These are phyloP conservation scores for Tetrastigma voinierianum DNA, from an alignment of 164 flowering plant species.

Conservation along the genomic window DNA sequence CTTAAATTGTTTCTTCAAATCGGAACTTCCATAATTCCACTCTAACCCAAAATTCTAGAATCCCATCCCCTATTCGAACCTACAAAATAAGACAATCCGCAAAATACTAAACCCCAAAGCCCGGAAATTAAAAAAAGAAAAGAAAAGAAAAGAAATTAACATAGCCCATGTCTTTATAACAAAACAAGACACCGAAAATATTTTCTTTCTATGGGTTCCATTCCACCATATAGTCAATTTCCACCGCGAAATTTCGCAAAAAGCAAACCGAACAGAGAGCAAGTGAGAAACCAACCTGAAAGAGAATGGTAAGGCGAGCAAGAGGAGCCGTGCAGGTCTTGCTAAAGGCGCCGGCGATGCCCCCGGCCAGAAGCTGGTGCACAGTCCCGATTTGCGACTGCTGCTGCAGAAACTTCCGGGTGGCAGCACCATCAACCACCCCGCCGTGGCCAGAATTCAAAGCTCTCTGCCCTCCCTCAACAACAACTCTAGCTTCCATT, in stretches of 20 bases:
- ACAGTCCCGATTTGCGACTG: conserved; percentile 62
- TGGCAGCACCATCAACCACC: conserved; percentile 36
- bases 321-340: conserved; percentile 98
- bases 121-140: too few relatives aligned
- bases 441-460: conserved; percentile 35
- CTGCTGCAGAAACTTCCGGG: conserved; percentile 26
- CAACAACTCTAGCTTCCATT: conserved; percentile 65
- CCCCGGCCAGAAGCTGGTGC: conserved; percentile 80
- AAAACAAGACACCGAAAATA: too few relatives aligned
- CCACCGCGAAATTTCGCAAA: neutral
- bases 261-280: neutral
- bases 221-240: neutral
- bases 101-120: too few relatives aligned
- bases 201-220: too few relatives aligned
- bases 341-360: conserved; percentile 97
- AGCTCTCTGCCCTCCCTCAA: conserved; percentile 55
- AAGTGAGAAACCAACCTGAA: conserved; percentile 61
- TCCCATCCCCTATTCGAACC: too few relatives aligned
- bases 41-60: too few relatives aligned
- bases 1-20: too few relatives aligned
- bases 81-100: too few relatives aligned
- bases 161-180: too few relatives aligned
- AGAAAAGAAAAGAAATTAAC: too few relatives aligned
- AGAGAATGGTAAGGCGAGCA: conserved; percentile 92
- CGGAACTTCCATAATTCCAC: too few relatives aligned